Base-by-base conservation (phyloP, 2,329 filamentous ascomycete species). In the Simplicillium sp. region DNA sequence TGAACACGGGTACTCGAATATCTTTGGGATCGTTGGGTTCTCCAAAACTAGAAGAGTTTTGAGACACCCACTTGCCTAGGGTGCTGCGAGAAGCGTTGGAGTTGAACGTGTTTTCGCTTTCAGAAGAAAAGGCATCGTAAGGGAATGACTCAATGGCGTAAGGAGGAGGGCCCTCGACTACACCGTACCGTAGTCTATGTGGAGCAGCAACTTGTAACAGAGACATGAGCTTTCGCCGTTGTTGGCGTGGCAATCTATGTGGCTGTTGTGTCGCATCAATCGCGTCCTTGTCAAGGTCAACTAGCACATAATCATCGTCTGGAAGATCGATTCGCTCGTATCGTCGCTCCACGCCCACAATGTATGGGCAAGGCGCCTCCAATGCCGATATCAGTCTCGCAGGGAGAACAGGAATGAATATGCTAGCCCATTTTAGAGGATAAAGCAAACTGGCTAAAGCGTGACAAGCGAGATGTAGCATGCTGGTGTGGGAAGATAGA, bases 111-210 rank as follows among this genome's bases (percentile, higher is more conserved):
- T 82, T 74, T 28, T 82, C 74, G 48, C 87, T 89, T 60, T 98
- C 92, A 1, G 85, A 88, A 15, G 87, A 84, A 57, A 94, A 96
- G 3, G 85, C 77, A 58, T 97, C 87, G 55, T 85, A 86, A 0
- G 92, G 92, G 56, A 86, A 98, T 0, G 89, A 84, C 61, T 98
- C 92, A 41, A 94, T 79, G 3, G 88, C 89, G 60, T 97, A 97
- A 4, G 87, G 82, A 29, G 92, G 92, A 15, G 92, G 88, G 0
- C 90, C 92, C n/a, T 81, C 76, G 2, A 83, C 71, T 3, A 98
- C 88, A 32, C 90, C 89, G 54, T 80, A 96, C 43, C 85, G 82
- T 53, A 84, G 78, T 57, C 92, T 86, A 58, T 95, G 88, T 11
- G 90, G 90, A 31, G 92, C 92, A 13, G 90, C 89, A 29, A 89